Conservation (phyloP, 139 green algal genomes). For the Chlamydomonas incerta region DNA sequence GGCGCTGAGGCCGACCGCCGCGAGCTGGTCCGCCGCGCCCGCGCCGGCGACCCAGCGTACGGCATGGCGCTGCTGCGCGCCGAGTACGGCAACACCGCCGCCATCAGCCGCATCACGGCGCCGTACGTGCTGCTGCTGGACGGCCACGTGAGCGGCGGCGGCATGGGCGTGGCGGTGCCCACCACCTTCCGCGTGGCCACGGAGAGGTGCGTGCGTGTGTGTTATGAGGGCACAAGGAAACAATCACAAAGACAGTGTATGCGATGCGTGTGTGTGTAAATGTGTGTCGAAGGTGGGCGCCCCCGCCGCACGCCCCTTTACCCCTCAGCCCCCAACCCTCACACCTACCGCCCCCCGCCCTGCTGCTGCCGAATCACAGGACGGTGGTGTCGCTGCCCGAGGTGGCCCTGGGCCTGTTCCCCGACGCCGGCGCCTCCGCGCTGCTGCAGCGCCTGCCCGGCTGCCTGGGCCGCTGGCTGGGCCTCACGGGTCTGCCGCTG, state of each 20-base stretch:
- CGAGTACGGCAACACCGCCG: slow-evolving; percentile 67
- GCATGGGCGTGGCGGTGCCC: slow-evolving; percentile 90
- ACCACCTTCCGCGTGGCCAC: slow-evolving; percentile 90
- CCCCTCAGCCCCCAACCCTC: no score
- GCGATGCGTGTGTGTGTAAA: no score
- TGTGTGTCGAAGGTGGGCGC: no score
- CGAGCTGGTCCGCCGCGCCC: slow-evolving; percentile 57
- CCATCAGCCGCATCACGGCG: slow-evolving; percentile 59
- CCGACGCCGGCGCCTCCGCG: slow-evolving; percentile 90
- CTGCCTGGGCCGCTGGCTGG: slow-evolving; percentile 83
- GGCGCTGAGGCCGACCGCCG: slow-evolving; percentile 92
- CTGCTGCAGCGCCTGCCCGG: slow-evolving; percentile 82
- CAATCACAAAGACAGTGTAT: no score
- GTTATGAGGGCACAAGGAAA: no score
- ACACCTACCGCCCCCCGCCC: no score
- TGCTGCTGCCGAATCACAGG: no score
- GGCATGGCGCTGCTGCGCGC: slow-evolving; percentile 61
- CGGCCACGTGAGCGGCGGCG: slow-evolving; percentile 94
- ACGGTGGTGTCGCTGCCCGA: slow-evolving; percentile 98
- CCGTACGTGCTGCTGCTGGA: slow-evolving; percentile 91
- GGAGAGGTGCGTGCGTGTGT: slow-evolving; percentile 85
- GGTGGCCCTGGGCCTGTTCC: slow-evolving; percentile 93
- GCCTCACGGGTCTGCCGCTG: slow-evolving; percentile 82
- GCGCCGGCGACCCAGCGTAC: slow-evolving; percentile 12
- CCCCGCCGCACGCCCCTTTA: no score